phyloP scores from a whole-genome alignment of 192 early-diverging fungal genomes.

The Pilaira anomala region DNA sequence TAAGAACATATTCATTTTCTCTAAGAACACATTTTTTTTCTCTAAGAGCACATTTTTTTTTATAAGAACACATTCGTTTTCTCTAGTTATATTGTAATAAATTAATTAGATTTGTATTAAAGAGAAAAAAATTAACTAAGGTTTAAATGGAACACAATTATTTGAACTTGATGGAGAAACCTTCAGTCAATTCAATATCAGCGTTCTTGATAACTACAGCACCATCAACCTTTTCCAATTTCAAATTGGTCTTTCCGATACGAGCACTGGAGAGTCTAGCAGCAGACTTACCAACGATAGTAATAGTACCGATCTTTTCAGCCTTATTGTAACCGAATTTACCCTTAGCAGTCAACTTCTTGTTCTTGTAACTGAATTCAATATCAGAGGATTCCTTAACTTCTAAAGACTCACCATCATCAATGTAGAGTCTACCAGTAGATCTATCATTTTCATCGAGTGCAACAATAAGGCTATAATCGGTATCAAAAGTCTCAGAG shows the following conservation, averaged over 20 bases:
- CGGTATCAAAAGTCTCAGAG: slow-evolving; percentile 37
- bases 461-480: slow-evolving; percentile 54
- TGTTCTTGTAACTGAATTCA: slow-evolving; percentile 14
- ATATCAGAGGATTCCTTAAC: slow-evolving; percentile 24
- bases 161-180: no score
- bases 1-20: no score
- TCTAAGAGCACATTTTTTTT: no score
- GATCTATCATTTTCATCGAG: slow-evolving; percentile 45
- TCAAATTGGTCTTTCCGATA: slow-evolving; percentile 1
- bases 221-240: neutral
- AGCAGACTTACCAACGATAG: slow-evolving; percentile 8
- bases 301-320: slow-evolving; percentile 6
- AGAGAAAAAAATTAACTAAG: no score
- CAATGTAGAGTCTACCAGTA: slow-evolving; percentile 52
- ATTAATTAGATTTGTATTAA: no score
- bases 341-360: slow-evolving; percentile 21
- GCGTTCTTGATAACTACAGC: no score
- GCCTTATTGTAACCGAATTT: slow-evolving; percentile 22
- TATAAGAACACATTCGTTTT: no score
- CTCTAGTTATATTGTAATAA: no score
- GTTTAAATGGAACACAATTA: no score
- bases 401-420: slow-evolving; percentile 58
- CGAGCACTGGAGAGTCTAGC: neutral
- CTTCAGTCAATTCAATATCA: no score
- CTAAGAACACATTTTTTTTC: no score